These are phyloP conservation scores for Cutaneotrichosporon cyanovorans DNA, from an alignment of 1,284 basidiomycete species.

Conservation along the genomic window DNA sequence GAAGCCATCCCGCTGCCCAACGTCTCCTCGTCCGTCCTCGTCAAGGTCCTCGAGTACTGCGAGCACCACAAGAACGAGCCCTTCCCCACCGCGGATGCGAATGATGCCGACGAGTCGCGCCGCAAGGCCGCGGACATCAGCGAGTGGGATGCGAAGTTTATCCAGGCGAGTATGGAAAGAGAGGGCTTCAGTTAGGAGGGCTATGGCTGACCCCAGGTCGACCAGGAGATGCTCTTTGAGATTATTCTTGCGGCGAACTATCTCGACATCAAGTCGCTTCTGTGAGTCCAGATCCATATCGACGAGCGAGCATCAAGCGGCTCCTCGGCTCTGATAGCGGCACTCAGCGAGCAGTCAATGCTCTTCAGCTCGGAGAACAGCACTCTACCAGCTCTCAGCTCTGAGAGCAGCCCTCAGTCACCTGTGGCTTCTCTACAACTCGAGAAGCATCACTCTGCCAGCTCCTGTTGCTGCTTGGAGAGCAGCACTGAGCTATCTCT, in stretches of 20 bases:
- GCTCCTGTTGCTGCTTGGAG: too few species aligned
- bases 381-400: too few species aligned
- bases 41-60: conserved; percentile 99
- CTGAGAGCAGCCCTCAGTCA: too few species aligned
- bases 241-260: conserved; percentile 99
- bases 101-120: conserved; percentile 88
- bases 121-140: conserved; percentile 95
- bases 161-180: conserved; percentile 53
- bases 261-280: conserved; percentile 96
- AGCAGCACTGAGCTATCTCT: too few species aligned
- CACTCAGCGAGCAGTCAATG: too few species aligned
- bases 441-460: too few species aligned
- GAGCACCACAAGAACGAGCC: conserved; percentile 97
- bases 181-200: neutral
- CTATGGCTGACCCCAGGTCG: conserved; percentile 49
- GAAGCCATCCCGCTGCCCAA: conserved; percentile 94
- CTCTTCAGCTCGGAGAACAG: too few species aligned
- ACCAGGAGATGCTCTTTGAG: conserved; percentile 84
- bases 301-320: too few species aligned
- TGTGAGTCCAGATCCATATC: conserved; percentile 64
- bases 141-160: conserved; percentile 99
- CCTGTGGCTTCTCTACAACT: too few species aligned
- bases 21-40: conserved; percentile 90
- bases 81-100: conserved; percentile 64
- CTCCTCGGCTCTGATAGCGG: too few species aligned